phyloP scores from a whole-genome alignment of 1,139 yeast species.

The Pichia cactophila region DNA sequence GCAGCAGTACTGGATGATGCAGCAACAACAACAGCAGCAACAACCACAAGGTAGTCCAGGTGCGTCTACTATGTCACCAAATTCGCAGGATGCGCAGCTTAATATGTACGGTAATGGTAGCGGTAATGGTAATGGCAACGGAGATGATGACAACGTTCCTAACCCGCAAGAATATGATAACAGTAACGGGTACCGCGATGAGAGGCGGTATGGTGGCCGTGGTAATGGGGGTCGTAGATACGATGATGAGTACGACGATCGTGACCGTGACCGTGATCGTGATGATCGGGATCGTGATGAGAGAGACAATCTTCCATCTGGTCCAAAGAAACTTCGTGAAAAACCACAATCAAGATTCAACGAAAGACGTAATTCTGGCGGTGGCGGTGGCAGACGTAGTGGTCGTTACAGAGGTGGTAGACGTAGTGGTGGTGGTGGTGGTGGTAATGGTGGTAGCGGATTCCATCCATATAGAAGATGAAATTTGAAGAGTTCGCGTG shows the following conservation, averaged over 20 bases:
- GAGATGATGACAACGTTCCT: slow-evolving; percentile 29
- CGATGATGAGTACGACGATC: background rate
- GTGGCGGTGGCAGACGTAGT: slow-evolving; percentile 17
- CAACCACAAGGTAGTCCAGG: slow-evolving; percentile 19
- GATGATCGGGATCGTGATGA: slow-evolving; percentile 12
- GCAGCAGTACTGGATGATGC: slow-evolving; percentile 24
- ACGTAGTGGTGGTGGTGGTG: slow-evolving; percentile 9
- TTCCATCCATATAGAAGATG: slow-evolving; percentile 27
- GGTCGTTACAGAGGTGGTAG: slow-evolving; percentile 24
- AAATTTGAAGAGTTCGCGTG: background rate
- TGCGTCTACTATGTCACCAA: slow-evolving; percentile 11
- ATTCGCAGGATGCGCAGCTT: slow-evolving; percentile 14
- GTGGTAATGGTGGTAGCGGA: slow-evolving; percentile 26
- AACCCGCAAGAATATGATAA: slow-evolving; percentile 26
- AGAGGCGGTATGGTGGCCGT: background rate
- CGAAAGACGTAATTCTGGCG: slow-evolving; percentile 7
- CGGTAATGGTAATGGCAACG: slow-evolving; percentile 15
- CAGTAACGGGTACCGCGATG: background rate
- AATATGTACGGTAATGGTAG: slow-evolving; percentile 16
- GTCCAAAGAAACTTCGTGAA: slow-evolving; percentile 25
- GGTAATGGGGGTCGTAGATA: background rate
- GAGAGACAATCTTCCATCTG: slow-evolving; percentile 25
- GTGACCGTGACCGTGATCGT: background rate
- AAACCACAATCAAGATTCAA: slow-evolving; percentile 12
- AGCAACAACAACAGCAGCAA: slow-evolving; percentile 22